phyloP scores from a whole-genome alignment of 129 eudicot species.

The Calendula officinalis region DNA sequence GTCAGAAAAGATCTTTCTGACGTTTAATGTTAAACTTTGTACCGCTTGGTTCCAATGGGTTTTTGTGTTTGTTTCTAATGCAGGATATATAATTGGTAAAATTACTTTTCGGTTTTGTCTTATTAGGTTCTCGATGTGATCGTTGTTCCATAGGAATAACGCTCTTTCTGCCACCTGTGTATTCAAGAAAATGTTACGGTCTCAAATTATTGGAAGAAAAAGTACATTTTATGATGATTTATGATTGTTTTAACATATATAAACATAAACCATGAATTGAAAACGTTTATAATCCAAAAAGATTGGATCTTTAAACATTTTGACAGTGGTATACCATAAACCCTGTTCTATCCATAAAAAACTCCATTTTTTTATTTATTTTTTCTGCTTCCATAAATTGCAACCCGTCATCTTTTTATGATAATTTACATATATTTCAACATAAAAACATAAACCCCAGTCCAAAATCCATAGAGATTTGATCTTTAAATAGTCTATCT shows the following conservation, averaged over 20 bases:
- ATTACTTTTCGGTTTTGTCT: constrained; percentile 69
- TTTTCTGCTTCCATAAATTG: no score
- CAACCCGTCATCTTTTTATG: not conserved
- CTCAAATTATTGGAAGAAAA: not conserved
- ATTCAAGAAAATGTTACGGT: not conserved
- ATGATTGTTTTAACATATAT: not conserved
- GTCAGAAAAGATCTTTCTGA: no score
- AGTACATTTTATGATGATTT: not conserved
- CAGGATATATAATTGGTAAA: constrained; percentile 63
- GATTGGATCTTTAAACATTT: not conserved
- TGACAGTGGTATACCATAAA: not conserved
- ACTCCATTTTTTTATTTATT: no score
- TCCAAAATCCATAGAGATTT: constrained; percentile 7
- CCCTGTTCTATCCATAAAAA: no score
- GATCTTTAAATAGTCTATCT: not conserved
- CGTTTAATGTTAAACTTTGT: no score
- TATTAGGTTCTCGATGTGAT: constrained; percentile 66
- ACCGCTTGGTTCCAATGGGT: not conserved
- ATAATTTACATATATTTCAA: not conserved
- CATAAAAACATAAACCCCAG: not conserved
- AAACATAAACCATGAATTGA: not conserved
- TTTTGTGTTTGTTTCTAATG: constrained; percentile 62
- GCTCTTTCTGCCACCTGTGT: constrained; percentile 78
- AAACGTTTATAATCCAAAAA: constrained; percentile 7
- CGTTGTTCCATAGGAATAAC: constrained; percentile 76